These are phyloP conservation scores for Ilyonectria mors-panacis DNA, from an alignment of 2,329 filamentous ascomycete species.

Conservation along the genomic window DNA sequence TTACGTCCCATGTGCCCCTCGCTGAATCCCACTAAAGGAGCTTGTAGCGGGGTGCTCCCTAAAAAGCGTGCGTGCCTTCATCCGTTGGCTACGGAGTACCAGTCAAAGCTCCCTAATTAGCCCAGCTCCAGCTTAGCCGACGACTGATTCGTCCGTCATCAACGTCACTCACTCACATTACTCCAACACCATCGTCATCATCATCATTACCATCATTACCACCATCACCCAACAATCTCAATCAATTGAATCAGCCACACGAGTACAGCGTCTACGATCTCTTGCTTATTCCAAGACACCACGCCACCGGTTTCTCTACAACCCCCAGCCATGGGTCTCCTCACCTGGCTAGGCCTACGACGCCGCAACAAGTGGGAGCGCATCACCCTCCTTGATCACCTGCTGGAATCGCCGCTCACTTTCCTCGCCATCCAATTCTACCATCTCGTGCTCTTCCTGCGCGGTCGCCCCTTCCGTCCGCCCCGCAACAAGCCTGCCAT, in stretches of 20 bases:
- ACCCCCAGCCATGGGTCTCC: constrained; percentile 59
- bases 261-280: neutral
- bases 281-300: neutral
- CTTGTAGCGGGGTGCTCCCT: constrained; percentile 21
- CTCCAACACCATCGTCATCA: constrained; percentile 21
- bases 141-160: constrained; percentile 12
- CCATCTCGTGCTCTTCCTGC: constrained; percentile 75
- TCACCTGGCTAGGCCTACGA: constrained; percentile 63
- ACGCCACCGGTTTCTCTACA: neutral
- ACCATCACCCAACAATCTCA: neutral
- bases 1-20: no score
- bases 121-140: constrained; percentile 36
- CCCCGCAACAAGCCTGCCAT: constrained; percentile 71
- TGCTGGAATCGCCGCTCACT: constrained; percentile 79
- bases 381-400: constrained; percentile 70
- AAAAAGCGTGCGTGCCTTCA: constrained; percentile 32
- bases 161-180: constrained; percentile 35
- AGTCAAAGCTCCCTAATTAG: constrained; percentile 20
- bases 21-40: constrained; percentile 1
- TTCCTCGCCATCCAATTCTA: constrained; percentile 75
- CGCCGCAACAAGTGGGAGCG: constrained; percentile 64
- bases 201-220: neutral
- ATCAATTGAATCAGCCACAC: neutral
- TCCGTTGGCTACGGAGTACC: constrained; percentile 26
- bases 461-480: constrained; percentile 74